Evolutionary conservation across 768 basidiomycete genomes (phyloP), one percentile per base, ranked within the genome.

Genomic region (Pleurotus djamor): DNA sequence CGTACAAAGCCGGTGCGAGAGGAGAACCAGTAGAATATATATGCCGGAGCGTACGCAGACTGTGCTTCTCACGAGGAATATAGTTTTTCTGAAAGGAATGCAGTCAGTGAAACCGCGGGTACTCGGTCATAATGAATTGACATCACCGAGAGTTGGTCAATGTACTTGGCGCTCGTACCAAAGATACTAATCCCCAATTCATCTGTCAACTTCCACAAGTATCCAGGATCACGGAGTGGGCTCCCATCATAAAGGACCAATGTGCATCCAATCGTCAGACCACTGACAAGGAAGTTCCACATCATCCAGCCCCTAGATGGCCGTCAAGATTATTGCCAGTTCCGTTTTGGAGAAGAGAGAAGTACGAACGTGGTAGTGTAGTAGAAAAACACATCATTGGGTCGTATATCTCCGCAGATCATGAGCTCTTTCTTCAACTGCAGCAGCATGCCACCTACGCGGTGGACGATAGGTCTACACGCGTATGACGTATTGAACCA

Each of bases 11-110:
- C 5, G 85, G 82, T 5, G 90, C 81, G 10, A 93, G 76, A 13
- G 91, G 91, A 21, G 88, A 91, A 1, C 92, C 91, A 5, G 92
- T 92, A 9, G 88, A 89, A 67, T 92, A 88, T 52, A 94, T 87
- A 66, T 91, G 87, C 52, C 83, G 79, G 43, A 93, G 73, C 3
- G 81, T 80, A 17, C 69, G 69, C 21, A 92, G 75, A 36, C 73
- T 68, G 68, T 92, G 88, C 61, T 85, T 77, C 61, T 85, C 78
- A 55, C 82, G 78, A 38, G 91, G 90, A 51, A 77, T 79, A 74
- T 92, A 92, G 32, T 73, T 71, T 78, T 88, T 91, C 86, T 91
- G 64, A 32, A 43, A 61, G 36, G 47, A 48, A 48, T 64, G 66
- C 55, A 58, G 50, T 56, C 48, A 61, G 54, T 61, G 45, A 58